Evolutionary conservation across 768 basidiomycete genomes (phyloP).

Genomic region (Boletus sp.): DNA sequence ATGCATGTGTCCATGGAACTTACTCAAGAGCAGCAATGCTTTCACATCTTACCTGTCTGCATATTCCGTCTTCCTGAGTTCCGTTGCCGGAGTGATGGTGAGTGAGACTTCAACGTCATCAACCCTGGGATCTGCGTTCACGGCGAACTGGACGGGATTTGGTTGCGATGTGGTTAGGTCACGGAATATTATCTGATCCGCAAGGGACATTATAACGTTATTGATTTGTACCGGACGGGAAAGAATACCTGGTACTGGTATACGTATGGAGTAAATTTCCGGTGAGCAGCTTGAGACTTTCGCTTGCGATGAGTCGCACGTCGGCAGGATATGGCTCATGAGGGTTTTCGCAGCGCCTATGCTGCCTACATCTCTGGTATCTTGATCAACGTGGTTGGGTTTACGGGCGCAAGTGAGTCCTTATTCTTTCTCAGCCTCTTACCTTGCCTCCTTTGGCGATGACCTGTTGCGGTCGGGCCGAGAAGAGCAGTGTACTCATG

Average conservation of each 20-base stretch:
- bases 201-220: conserved; percentile 66
- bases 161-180: conserved; percentile 41
- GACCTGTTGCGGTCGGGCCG: neutral
- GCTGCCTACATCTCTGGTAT: conserved; percentile 71
- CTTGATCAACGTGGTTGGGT: conserved; percentile 79
- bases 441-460: neutral
- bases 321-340: neutral
- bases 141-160: neutral
- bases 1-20: conserved; percentile 75
- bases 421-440: neutral
- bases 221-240: conserved; percentile 61
- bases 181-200: conserved; percentile 77
- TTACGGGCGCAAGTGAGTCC: conserved; percentile 66
- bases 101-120: conserved; percentile 7
- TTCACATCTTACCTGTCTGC: conserved; percentile 83
- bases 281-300: conserved; percentile 35
- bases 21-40: conserved; percentile 67
- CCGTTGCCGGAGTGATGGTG: conserved; percentile 81
- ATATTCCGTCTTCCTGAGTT: conserved; percentile 78
- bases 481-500: neutral
- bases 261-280: conserved; percentile 69
- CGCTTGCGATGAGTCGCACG: neutral
- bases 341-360: conserved; percentile 47
- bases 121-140: neutral
- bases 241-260: conserved; percentile 74